These are phyloP conservation scores for Apiotrichum laibachii DNA, from an alignment of 1,284 basidiomycete genomes.

Conservation along the genomic window DNA sequence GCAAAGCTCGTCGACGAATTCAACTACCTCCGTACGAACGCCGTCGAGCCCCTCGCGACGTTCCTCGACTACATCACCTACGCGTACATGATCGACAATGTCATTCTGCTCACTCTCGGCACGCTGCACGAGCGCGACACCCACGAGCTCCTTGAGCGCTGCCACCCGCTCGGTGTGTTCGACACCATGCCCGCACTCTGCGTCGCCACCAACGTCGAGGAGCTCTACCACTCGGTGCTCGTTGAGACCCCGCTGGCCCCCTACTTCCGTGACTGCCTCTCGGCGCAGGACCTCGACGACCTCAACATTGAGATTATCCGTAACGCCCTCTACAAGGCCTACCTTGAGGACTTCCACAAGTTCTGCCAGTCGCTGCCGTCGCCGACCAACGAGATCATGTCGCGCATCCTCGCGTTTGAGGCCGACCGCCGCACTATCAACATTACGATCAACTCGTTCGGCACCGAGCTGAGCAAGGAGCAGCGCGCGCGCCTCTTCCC, in stretches of 20 bases:
- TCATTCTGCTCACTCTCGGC: conserved; percentile 94
- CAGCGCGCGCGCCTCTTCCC: conserved; percentile 95
- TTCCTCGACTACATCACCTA: conserved; percentile 98
- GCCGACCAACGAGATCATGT: conserved; percentile 87
- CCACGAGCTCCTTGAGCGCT: conserved; percentile 91
- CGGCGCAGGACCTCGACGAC: conserved; percentile 94
- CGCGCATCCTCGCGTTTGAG: conserved; percentile 86
- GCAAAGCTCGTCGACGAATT: conserved; percentile 95
- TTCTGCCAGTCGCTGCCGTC: conserved; percentile 77
- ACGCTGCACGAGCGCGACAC: conserved; percentile 97
- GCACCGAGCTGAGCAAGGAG: conserved; percentile 91
- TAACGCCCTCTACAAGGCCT: conserved; percentile 99
- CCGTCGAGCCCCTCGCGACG: conserved; percentile 83
- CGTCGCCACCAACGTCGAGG: conserved; percentile 98
- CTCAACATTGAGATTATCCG: conserved; percentile 99
- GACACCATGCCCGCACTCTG: conserved; percentile 99
- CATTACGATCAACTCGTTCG: conserved; percentile 99
- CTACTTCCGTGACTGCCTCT: conserved; percentile 94
- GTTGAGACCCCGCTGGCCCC: conserved; percentile 97
- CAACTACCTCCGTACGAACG: conserved; percentile 87
- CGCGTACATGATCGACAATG: conserved; percentile 99
- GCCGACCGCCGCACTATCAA: conserved; percentile 95
- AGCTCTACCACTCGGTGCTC: conserved; percentile 92
- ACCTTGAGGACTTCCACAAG: conserved; percentile 93
- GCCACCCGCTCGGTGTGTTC: conserved; percentile 95